Base-by-base conservation (phyloP, 2,329 filamentous ascomycete species). In the Lasiodiplodia sp. region DNA sequence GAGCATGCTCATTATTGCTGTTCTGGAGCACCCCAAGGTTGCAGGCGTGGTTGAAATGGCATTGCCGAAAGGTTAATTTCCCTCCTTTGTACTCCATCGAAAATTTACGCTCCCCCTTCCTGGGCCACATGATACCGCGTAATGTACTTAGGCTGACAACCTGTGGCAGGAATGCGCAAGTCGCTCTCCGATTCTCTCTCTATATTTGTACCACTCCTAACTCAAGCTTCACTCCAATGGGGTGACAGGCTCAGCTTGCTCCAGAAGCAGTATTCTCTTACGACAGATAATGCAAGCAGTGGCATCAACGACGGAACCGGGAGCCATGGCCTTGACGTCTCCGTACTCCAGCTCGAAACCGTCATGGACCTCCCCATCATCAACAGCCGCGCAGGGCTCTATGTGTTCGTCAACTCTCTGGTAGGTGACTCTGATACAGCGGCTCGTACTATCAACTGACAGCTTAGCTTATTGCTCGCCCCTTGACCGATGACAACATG, bases 361-460 rank as follows among this genome's bases (percentile, higher is more conserved):
- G 76, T 89, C 11, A 82, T 87, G 31, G 92, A 96, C 62, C 81
- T 94, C 11, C 91, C 91, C 3, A 83, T 89, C 37, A 84, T 90
- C 58, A 93, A 92, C 72, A 92, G 93, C 3, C 87, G 93, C 77
- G 92, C 92, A 64, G 94, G 92, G 5, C 84, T 97, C 67, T 97
- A 96, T 76, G 85, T 97, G 7, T 96, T 95, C 77, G 82, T 97
- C 10, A 96, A 94, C 76, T 89, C 93, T 67, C 86, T 92, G 77
- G 92, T 96, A 82, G 72, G 88, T 77, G 6, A 10, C 6, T 18
- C 6, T 40, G 34, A 12, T 3, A 3, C 58, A 52, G 51, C 51
- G 69, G 7, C 4, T 14, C 37, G 18, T 34, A 31, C 6, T 34
- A 14, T 14, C 49, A 65, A 60, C 80, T 85, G 71, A 86, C 68